phyloP scores from a whole-genome alignment of 2,329 filamentous ascomycete species.

The Plenodomus lindquistii region DNA sequence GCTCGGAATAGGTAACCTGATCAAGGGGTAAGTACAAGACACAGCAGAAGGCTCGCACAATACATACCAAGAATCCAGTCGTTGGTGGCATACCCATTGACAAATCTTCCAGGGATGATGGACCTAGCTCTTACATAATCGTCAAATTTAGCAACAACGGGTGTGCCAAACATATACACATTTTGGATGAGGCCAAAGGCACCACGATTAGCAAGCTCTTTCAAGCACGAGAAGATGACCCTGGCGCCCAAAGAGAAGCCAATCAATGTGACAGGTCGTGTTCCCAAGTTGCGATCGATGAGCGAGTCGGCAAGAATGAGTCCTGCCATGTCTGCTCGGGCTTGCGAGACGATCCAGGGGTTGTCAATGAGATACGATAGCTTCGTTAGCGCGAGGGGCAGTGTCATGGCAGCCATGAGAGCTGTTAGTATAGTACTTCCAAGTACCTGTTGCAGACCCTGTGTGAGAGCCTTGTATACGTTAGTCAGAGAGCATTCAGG shows the following conservation, averaged over 20 bases:
- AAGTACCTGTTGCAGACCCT: slow-evolving; percentile 93
- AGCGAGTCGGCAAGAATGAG: slow-evolving; percentile 93
- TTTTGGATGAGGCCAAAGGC: slow-evolving; percentile 90
- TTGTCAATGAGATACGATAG: slow-evolving; percentile 97
- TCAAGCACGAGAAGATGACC: slow-evolving; percentile 89
- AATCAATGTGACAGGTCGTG: slow-evolving; percentile 87
- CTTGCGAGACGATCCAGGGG: slow-evolving; percentile 95
- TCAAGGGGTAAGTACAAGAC: slow-evolving; percentile 8
- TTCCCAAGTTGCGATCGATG: slow-evolving; percentile 87
- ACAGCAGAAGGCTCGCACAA: neutral
- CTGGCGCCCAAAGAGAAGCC: slow-evolving; percentile 92
- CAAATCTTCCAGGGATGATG: slow-evolving; percentile 88
- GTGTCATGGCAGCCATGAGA: slow-evolving; percentile 88
- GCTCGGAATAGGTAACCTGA: slow-evolving; percentile 86
- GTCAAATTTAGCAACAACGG: slow-evolving; percentile 87
- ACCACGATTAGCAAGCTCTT: slow-evolving; percentile 81
- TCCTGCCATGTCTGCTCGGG: slow-evolving; percentile 84
- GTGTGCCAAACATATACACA: slow-evolving; percentile 91
- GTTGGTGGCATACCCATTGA: slow-evolving; percentile 91
- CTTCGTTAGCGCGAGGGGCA: slow-evolving; percentile 92
- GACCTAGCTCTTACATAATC: slow-evolving; percentile 80
- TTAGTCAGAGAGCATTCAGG: slow-evolving; percentile 30
- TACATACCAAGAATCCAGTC: slow-evolving; percentile 85
- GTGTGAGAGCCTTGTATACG: slow-evolving; percentile 78
- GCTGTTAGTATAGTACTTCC: slow-evolving; percentile 85